phyloP scores from a whole-genome alignment of 345 rosid genomes.

The Cardamine chenopodiifolia region DNA sequence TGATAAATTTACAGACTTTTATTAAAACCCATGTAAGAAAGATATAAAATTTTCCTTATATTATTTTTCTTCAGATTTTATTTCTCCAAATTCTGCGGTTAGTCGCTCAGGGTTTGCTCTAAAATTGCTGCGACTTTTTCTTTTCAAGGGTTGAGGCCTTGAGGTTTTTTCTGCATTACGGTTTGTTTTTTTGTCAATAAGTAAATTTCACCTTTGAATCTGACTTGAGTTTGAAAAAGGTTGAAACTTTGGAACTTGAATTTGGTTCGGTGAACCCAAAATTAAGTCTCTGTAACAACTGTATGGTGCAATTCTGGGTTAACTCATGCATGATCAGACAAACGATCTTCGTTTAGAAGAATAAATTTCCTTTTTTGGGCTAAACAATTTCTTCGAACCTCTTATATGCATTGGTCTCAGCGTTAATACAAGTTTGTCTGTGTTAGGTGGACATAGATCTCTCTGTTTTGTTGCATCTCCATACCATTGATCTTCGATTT shows the following conservation, averaged over 20 bases:
- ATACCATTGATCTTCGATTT: conserved; percentile 11
- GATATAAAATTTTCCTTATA: neutral
- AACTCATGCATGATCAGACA: neutral
- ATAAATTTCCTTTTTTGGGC: neutral
- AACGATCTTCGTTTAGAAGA: neutral
- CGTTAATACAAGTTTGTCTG: conserved; percentile 2
- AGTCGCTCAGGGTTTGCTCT: neutral
- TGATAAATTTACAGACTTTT: neutral
- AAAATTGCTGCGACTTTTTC: conserved; percentile 14
- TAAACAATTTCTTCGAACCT: conserved; percentile 26
- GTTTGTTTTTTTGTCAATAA: neutral
- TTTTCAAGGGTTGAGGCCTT: neutral
- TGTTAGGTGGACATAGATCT: neutral
- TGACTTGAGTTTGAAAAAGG: conserved; percentile 2
- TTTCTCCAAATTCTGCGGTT: conserved; percentile 16
- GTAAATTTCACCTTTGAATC: conserved; percentile 19
- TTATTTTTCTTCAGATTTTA: neutral
- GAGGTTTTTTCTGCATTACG: conserved; percentile 28
- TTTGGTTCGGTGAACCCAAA: neutral
- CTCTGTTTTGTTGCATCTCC: conserved; percentile 9
- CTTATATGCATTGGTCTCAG: conserved; percentile 18
- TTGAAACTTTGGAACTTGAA: conserved; percentile 26
- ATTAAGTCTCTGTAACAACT: neutral
- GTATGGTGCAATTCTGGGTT: neutral
- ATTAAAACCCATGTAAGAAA: neutral